phyloP scores from a whole-genome alignment of 257 asterid species.

The Gentiana dahurica region DNA sequence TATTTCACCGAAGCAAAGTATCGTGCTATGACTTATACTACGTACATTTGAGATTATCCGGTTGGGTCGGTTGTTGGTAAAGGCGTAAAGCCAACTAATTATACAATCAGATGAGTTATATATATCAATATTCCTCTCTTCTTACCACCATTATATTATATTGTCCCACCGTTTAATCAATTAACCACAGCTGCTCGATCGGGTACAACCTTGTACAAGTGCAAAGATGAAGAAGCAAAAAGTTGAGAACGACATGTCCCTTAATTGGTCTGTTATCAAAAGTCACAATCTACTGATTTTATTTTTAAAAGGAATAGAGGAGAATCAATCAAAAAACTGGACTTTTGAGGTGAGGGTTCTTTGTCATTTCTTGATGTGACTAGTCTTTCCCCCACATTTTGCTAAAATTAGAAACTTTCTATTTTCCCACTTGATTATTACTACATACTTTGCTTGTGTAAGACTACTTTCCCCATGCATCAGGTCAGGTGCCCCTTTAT shows the following conservation, averaged over 20 bases:
- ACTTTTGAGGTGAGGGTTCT: slow-evolving; percentile 10
- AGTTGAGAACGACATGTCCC: slow-evolving; percentile 37
- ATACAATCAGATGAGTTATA: neutral
- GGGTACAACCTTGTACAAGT: slow-evolving; percentile 12
- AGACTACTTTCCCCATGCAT: slow-evolving; percentile 20
- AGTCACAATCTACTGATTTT: slow-evolving; percentile 23
- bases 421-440: slow-evolving; percentile 25
- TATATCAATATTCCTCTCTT: neutral
- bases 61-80: too few species aligned
- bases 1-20: too few species aligned
- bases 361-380: slow-evolving; percentile 61
- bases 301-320: too few species aligned
- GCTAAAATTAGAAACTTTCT: slow-evolving; percentile 30
- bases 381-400: slow-evolving; percentile 25
- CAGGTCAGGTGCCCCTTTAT: neutral
- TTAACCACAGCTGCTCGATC: slow-evolving; percentile 2
- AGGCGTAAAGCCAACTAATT: too few species aligned
- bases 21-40: too few species aligned
- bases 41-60: too few species aligned
- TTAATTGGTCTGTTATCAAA: slow-evolving; percentile 22
- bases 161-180: neutral
- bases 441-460: slow-evolving; percentile 45
- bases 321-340: too few species aligned
- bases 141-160: neutral
- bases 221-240: slow-evolving; percentile 17